These are phyloP conservation scores for Suhomyces ambrosiae DNA, from an alignment of 1,139 yeast species.

Conservation along the genomic window DNA sequence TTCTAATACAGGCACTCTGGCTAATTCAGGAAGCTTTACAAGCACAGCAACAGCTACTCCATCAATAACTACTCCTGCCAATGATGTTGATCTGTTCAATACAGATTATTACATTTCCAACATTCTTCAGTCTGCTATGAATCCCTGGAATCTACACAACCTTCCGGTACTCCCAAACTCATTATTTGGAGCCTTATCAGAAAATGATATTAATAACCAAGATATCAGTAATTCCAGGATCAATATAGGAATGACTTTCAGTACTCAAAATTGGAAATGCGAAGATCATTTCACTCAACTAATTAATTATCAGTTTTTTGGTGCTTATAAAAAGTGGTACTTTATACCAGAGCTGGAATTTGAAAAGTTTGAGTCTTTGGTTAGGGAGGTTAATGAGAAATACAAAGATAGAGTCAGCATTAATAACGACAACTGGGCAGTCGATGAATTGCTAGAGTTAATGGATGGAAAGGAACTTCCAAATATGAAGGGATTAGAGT, in stretches of 20 bases:
- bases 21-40: not conserved
- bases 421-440: slow-evolving; percentile 27
- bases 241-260: slow-evolving; percentile 63
- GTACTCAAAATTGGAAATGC: slow-evolving; percentile 71
- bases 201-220: slow-evolving; percentile 44
- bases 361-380: slow-evolving; percentile 57
- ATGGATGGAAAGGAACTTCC: slow-evolving; percentile 15
- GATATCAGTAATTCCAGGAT: slow-evolving; percentile 34
- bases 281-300: slow-evolving; percentile 77
- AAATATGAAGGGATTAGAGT: slow-evolving; percentile 17
- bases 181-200: slow-evolving; percentile 41
- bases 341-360: slow-evolving; percentile 73
- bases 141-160: slow-evolving; percentile 75
- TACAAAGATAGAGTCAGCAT: slow-evolving; percentile 24
- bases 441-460: slow-evolving; percentile 21
- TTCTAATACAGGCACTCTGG: not conserved
- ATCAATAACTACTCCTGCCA: slow-evolving; percentile 1
- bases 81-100: slow-evolving; percentile 26
- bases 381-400: slow-evolving; percentile 21
- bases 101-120: slow-evolving; percentile 25
- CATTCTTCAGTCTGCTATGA: slow-evolving; percentile 29
- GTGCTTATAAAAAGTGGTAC: slow-evolving; percentile 77
- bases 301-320: slow-evolving; percentile 68
- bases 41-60: not conserved
- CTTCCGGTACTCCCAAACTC: slow-evolving; percentile 61